A percentile compares a stretch with the other conserved stretches of the same genome.
Evolutionary conservation across 768 basidiomycete genomes (phyloP).

Genomic region (Collybiopsis luxurians): DNA sequence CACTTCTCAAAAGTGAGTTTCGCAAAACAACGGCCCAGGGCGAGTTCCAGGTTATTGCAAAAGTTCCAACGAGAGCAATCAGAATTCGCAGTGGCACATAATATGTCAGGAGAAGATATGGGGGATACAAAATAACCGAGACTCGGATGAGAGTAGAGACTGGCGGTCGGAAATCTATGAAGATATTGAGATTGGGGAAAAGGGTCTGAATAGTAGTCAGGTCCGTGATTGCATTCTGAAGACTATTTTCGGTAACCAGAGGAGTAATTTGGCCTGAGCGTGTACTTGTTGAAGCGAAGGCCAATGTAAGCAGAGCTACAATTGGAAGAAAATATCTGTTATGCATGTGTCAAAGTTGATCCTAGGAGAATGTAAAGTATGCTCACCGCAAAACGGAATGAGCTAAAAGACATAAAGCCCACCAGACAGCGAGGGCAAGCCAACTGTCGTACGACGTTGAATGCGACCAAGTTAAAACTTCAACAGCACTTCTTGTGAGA

Average conservation of each 20-base stretch:
- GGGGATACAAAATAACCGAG: conserved; percentile 52
- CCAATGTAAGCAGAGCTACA: conserved; percentile 36
- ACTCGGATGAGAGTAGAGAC: conserved; percentile 49
- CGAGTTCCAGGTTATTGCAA: conserved; percentile 61
- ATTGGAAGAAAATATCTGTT: conserved; percentile 66
- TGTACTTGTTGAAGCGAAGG: conserved; percentile 21
- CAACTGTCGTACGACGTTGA: conserved; percentile 56
- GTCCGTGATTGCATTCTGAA: conserved; percentile 59
- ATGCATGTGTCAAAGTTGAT: conserved; percentile 1
- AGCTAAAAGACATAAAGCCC: conserved; percentile 68
- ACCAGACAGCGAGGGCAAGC: conserved; percentile 72
- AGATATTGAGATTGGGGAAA: conserved; percentile 39
- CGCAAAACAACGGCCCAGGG: conserved; percentile 62
- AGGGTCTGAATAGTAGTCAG: conserved; percentile 62
- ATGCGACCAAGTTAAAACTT: conserved; percentile 57
- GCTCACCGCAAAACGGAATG: conserved; percentile 46
- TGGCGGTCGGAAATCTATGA: conserved; percentile 23
- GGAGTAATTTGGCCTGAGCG: conserved; percentile 15
- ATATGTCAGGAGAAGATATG: conserved; percentile 65
- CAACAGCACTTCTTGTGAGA: conserved; percentile 34
- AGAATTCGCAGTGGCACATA: conserved; percentile 61
- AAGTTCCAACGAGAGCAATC: conserved; percentile 55
- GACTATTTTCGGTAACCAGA: conserved; percentile 50
- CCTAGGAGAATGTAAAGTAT: conserved; percentile 6
- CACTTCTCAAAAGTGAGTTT: conserved; percentile 56